These are phyloP conservation scores for Scheffersomyces illinoinensis DNA, from an alignment of 1,139 yeast species.

Conservation along the genomic window DNA sequence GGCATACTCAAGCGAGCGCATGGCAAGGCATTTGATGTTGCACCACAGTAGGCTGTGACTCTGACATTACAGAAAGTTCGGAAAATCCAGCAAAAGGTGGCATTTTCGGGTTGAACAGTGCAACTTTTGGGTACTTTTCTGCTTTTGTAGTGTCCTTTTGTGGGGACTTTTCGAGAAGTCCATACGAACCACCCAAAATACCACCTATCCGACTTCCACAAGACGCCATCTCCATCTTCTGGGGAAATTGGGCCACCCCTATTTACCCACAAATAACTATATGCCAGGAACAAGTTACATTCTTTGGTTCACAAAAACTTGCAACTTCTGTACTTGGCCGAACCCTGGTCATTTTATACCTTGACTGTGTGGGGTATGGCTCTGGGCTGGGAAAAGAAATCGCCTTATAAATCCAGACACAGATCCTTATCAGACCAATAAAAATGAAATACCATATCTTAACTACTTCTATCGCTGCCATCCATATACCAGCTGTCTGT, in stretches of 20 bases:
- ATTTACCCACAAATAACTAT: neutral
- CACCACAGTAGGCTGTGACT: neutral
- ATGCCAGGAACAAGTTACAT: neutral
- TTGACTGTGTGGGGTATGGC: neutral
- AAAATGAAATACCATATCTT: conserved; percentile 3
- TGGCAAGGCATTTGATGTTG: neutral
- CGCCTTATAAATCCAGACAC: neutral
- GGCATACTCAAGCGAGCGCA: neutral
- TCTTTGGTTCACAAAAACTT: neutral
- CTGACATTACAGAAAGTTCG: neutral
- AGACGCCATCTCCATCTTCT: neutral
- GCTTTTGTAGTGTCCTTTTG: neutral
- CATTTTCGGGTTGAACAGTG: neutral
- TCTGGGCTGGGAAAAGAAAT: neutral
- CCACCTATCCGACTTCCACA: neutral
- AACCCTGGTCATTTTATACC: neutral
- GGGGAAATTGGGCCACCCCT: neutral
- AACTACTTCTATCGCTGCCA: neutral
- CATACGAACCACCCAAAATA: neutral
- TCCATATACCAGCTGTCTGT: neutral
- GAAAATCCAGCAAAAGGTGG: neutral
- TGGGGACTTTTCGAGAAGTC: neutral
- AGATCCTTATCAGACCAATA: conserved; percentile 18
- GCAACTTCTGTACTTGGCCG: neutral
- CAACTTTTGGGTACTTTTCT: neutral